Percentiles rank a stretch among this genome's conserved stretches.
Conservation (phyloP, 305 asterid genomes). For the Fraxinus paxiana region DNA sequence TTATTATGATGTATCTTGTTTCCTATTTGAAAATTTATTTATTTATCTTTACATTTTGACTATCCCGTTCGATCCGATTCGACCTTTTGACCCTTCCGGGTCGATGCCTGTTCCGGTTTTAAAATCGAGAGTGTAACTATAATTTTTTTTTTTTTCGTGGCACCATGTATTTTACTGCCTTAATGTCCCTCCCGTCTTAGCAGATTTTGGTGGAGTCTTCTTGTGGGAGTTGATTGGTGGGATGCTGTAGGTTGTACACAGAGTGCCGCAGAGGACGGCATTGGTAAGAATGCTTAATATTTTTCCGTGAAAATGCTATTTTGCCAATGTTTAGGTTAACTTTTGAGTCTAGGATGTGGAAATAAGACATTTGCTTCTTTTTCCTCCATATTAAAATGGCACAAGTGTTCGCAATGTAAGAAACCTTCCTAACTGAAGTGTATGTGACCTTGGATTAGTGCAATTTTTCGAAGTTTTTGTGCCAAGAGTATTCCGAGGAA, state of each 20-base stretch:
- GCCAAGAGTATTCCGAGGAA: not conserved
- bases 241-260: slow-evolving; percentile 99
- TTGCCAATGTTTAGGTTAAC: not conserved
- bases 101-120: not conserved
- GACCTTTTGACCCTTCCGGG: not conserved
- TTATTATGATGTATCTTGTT: not conserved
- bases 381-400: not conserved
- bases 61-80: not conserved
- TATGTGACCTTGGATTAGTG: not conserved
- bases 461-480: not conserved
- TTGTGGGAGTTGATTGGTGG: slow-evolving; percentile 99
- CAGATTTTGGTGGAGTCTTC: slow-evolving; percentile 99
- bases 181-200: slow-evolving; percentile 18
- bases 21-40: not conserved
- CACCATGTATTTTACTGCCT: slow-evolving; percentile 21
- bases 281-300: slow-evolving; percentile 52
- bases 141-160: not conserved
- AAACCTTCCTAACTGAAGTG: not conserved
- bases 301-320: slow-evolving; percentile 14
- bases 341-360: not conserved
- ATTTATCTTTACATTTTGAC: not conserved
- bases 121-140: not conserved
- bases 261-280: slow-evolving; percentile 98
- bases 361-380: not conserved
- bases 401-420: slow-evolving; percentile 15